phyloP scores from a whole-genome alignment of 2,329 filamentous ascomycete genomes.

The Zymoseptoria pseudotritici region DNA sequence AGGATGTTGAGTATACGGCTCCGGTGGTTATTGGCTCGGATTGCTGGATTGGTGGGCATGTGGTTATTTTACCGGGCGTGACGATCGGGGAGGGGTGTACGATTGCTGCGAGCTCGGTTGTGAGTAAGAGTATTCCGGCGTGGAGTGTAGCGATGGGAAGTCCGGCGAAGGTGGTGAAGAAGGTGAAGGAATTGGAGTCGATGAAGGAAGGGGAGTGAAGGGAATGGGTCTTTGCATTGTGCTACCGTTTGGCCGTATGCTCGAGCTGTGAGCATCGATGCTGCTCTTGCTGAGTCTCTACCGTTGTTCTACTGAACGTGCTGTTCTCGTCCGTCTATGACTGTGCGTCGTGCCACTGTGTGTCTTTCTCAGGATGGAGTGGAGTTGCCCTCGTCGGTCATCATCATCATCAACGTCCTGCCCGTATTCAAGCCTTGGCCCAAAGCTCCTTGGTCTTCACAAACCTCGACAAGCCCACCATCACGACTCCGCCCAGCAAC shows the following conservation, averaged over 20 bases:
- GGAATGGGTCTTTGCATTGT: not conserved
- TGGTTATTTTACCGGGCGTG: conserved; percentile 20
- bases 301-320: not conserved
- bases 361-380: not conserved
- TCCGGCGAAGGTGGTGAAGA: conserved; percentile 17
- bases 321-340: not conserved
- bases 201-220: not conserved
- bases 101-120: conserved; percentile 17
- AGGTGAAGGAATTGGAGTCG: conserved; percentile 13
- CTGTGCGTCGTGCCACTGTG: not conserved
- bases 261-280: not conserved
- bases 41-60: conserved; percentile 17
- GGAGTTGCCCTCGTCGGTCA: not conserved
- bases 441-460: not conserved
- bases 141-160: conserved; percentile 20
- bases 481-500: conserved; percentile 12
- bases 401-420: not conserved
- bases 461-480: conserved; percentile 6
- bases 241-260: not conserved
- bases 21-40: conserved; percentile 40
- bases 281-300: not conserved
- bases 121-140: conserved; percentile 15
- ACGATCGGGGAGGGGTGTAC: conserved; percentile 19
- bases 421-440: conserved; percentile 2
- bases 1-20: conserved; percentile 44